Conservation (phyloP, 2,329 filamentous ascomycete species). For the Fusarium sublunatum region DNA sequence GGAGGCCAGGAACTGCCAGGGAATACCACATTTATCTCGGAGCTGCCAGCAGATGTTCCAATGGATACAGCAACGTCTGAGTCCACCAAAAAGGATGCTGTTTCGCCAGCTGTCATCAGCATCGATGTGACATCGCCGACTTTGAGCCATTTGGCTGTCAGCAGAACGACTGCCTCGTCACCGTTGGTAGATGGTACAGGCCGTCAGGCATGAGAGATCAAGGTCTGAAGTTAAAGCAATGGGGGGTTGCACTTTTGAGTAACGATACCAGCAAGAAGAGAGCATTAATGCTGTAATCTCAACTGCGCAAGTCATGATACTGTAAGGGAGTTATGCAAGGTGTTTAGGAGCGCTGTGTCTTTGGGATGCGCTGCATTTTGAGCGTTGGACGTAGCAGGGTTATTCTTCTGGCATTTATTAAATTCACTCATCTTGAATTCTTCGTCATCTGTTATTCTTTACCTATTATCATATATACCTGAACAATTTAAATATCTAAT, state of each 20-base stretch:
- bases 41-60: slow-evolving; percentile 24
- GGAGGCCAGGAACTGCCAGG: slow-evolving; percentile 19
- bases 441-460: neutral
- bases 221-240: neutral
- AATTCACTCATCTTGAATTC: no score
- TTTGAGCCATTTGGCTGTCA: slow-evolving; percentile 1
- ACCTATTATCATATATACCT: no score
- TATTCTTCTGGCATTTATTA: no score
- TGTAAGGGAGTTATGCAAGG: neutral
- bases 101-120: neutral
- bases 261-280: slow-evolving; percentile 11
- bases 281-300: neutral
- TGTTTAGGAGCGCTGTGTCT: neutral
- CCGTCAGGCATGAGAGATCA: slow-evolving; percentile 5
- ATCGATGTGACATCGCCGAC: slow-evolving; percentile 1
- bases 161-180: neutral
- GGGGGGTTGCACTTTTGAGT: neutral
- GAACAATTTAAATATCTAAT: no score
- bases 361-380: neutral
- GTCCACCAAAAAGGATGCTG: neutral
- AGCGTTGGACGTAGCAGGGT: no score
- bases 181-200: neutral
- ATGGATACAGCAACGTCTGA: neutral
- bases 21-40: slow-evolving; percentile 1
- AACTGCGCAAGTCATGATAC: neutral